Evolutionary conservation across 2,329 filamentous ascomycete species (phyloP), one percentile per base, ranked within the genome.

Genomic region (Curvularia sp.): DNA sequence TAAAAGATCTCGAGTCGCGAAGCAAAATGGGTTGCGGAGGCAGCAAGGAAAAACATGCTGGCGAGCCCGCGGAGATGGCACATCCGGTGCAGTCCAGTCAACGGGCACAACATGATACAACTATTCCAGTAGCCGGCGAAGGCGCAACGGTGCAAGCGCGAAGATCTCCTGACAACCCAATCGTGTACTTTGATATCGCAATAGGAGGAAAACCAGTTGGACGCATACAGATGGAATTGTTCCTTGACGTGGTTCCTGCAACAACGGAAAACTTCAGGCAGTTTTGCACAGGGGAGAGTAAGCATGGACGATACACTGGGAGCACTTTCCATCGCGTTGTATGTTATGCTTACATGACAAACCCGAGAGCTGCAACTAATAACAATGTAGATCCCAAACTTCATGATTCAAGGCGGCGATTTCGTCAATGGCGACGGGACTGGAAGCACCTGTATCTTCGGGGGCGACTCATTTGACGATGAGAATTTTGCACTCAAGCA

Each of bases 321-420:
- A 93, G 90, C 69, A 83, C 84, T 63, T 96, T 95, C 88, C 92
- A 96, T 86, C 91, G 92, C 72, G 88, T 96, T 69, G 91, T 94
- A 64, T 28, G 61, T 51, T 18, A 10, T 32, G 8, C 27, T 13
- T 3, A 30, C 13, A 19, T 47, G 15, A 6, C 8, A 12, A 15
- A 19, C 21, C 30, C 3, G 10, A 15, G 5, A 19, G 5, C 21
- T 9, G 21, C 10, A 7, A 28, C 50, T 53, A n/a, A 45, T 21
- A 3, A 27, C 13, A 12, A 8, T 1, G 2, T n/a, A 59, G 12
- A 98, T 99, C 68, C 87, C 90, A 56, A 97, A 97, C 73, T 98
- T 98, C 80, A 98, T 98, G 95, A 96, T 98, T 58, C 92, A 92
- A 73, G 86, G 86, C 23, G 92, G 92, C 49, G 92, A 96, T 73